phyloP scores from a whole-genome alignment of 371 early-diverging fungal species.

The Vairimorpha necatrix region DNA sequence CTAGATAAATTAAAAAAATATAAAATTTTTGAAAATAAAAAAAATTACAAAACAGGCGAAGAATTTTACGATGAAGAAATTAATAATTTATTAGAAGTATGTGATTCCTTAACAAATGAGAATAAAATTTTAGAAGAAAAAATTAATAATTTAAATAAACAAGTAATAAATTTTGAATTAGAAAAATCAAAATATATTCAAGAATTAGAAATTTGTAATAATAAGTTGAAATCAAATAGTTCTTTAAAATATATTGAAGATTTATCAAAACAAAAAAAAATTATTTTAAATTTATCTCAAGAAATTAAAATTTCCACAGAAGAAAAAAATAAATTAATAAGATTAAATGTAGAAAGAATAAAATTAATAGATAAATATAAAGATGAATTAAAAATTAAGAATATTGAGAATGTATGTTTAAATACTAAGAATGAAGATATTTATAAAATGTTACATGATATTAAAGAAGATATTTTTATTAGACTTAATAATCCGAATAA shows the following conservation, averaged over 20 bases:
- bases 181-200: constrained; percentile 31
- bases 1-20: not conserved
- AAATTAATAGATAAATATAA: constrained; percentile 16
- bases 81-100: constrained; percentile 10
- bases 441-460: not conserved
- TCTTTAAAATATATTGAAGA: constrained; percentile 40
- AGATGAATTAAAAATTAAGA: constrained; percentile 14
- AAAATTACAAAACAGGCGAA: not conserved
- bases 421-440: constrained; percentile 33
- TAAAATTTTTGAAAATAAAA: not conserved
- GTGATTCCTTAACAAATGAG: constrained; percentile 4
- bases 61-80: constrained; percentile 13
- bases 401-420: not conserved
- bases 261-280: not conserved
- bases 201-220: constrained; percentile 6
- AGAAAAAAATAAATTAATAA: constrained; percentile 46
- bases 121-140: constrained; percentile 14
- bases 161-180: constrained; percentile 30
- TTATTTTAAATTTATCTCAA: constrained; percentile 12
- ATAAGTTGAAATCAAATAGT: not conserved
- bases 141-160: not conserved
- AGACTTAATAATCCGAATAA: not conserved
- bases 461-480: constrained; percentile 8
- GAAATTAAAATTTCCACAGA: constrained; percentile 29
- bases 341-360: constrained; percentile 36